These are phyloP conservation scores for Aspergillus japonicus DNA, from an alignment of 2,329 filamentous ascomycete species.

Conservation along the genomic window DNA sequence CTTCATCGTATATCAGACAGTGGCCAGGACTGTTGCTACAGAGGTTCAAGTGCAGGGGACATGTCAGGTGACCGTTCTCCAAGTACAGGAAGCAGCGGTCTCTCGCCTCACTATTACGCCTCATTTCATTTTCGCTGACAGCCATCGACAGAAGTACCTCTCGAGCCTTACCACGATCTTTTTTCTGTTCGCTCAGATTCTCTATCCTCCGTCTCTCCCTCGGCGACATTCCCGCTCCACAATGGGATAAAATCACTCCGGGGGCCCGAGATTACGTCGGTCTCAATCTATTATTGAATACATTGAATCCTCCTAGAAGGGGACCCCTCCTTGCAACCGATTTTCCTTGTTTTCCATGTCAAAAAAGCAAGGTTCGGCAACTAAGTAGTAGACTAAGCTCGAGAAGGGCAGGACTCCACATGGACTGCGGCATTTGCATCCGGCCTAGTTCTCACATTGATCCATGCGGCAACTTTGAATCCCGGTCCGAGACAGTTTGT, in stretches of 20 bases:
- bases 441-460: neutral
- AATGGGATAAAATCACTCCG: neutral
- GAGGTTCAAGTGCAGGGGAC: neutral
- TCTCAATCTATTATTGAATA: neutral
- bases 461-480: neutral
- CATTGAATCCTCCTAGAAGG: neutral
- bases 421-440: neutral
- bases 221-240: neutral
- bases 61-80: neutral
- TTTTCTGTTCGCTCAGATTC: neutral
- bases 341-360: neutral
- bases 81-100: neutral
- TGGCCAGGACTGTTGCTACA: neutral
- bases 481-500: neutral
- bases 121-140: slow-evolving; percentile 6
- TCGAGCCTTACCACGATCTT: neutral
- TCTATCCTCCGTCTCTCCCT: neutral
- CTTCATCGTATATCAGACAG: no score
- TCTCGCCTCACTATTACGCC: slow-evolving; percentile 10
- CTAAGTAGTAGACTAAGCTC: neutral
- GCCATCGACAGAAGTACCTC: no score
- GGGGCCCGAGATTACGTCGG: neutral
- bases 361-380: neutral
- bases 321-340: neutral
- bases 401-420: no score